Evolutionary conservation across 208 protist genomes (phyloP), one percentile per base, ranked within the genome.

Genomic region (Phytomonas serpens): DNA sequence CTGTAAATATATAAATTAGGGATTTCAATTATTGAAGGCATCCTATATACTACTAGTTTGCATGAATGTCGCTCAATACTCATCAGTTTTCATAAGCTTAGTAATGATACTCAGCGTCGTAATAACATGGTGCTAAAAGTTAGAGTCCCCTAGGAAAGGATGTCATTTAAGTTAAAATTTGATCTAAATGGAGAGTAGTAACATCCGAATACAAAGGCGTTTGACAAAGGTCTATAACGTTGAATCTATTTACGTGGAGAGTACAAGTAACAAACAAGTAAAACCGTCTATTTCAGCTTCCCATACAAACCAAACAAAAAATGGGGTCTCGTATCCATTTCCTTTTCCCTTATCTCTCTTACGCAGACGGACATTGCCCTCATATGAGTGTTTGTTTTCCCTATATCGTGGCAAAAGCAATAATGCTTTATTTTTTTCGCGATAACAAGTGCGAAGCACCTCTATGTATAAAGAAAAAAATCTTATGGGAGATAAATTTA

Each of bases 101-200:
- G 47, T 19, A 57, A 57, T 57, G 47, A 27, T 27, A 27, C 27
- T 57, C 47, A 57, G 27, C 23, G 47, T 57, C 47, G 27, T 57
- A 19, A 57, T 57, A 57, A 57, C 16, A 23, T 57, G 5, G 16
- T 27, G 27, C 47, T 57, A 27, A 57, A 57, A 57, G 47, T 57
- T 36, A 36, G 34, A 6, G 34, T 36, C 34, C 47, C 47, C 47
- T 27, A 57, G 27, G 23, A 57, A 27, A 23, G 23, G 23, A 27
- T 57, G 11, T 57, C 23, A 9, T 57, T 27, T 57, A 57, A 57
- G 19, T 7, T 57, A 57, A 27, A 27, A 27, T 27, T 57, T 57
- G 11, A 57, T 57, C 47, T 75, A 65, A 77, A 69, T 64, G 51
- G 3, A 36, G 36, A 37, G 31, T n/a, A 68, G 51, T 65, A 64